phyloP scores from a whole-genome alignment of 768 basidiomycete species.

The Chiua virens region DNA sequence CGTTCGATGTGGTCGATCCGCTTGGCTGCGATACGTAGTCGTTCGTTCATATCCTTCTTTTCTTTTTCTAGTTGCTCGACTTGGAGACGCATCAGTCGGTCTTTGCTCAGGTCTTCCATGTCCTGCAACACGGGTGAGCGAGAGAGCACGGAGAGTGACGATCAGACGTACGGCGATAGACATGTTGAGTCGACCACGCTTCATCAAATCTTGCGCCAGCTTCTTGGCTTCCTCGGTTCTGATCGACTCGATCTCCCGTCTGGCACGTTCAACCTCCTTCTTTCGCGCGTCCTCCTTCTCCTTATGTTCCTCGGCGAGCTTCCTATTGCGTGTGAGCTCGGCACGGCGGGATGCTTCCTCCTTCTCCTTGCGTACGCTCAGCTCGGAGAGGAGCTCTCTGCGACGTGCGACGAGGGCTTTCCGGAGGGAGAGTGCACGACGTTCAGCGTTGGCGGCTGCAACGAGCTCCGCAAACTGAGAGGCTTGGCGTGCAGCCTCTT shows the following conservation, averaged over 20 bases:
- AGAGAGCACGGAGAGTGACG: slow-evolving; percentile 4
- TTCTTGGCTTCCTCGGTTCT: slow-evolving; percentile 77
- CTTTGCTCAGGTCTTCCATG: slow-evolving; percentile 81
- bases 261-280: slow-evolving; percentile 78
- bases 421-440: slow-evolving; percentile 70
- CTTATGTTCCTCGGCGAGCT: slow-evolving; percentile 64
- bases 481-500: slow-evolving; percentile 44
- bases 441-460: slow-evolving; percentile 67
- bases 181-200: slow-evolving; percentile 70
- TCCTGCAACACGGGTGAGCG: slow-evolving; percentile 43
- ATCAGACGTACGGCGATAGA: slow-evolving; percentile 61
- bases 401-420: slow-evolving; percentile 84
- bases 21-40: slow-evolving; percentile 80
- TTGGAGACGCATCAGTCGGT: slow-evolving; percentile 83
- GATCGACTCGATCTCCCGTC: slow-evolving; percentile 63
- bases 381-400: slow-evolving; percentile 80
- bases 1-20: slow-evolving; percentile 95
- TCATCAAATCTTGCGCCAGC: slow-evolving; percentile 80
- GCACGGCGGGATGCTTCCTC: slow-evolving; percentile 82
- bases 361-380: slow-evolving; percentile 82
- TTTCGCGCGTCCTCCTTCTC: slow-evolving; percentile 58
- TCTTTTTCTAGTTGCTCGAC: slow-evolving; percentile 97
- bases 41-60: slow-evolving; percentile 82
- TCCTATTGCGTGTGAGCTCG: slow-evolving; percentile 61
- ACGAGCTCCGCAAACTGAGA: slow-evolving; percentile 60